A percentile compares a stretch with the other conserved stretches of the same genome.
phyloP scores from a whole-genome alignment of 768 basidiomycete genomes.

The Boletales sp. region DNA sequence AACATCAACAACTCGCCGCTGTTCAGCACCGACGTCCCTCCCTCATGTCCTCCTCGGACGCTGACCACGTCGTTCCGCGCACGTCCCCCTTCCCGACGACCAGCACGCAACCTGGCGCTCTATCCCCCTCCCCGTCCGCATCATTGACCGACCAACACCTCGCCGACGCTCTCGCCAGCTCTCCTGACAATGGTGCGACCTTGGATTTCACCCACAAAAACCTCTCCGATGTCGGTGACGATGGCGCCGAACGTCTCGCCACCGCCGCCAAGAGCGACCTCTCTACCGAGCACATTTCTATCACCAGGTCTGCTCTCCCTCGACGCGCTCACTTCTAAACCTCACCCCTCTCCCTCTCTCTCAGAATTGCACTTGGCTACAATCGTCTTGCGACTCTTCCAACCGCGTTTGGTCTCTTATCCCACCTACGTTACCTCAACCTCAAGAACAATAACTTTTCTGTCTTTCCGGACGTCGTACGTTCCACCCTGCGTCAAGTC shows the following conservation, averaged over 20 bases:
- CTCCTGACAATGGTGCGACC: slow-evolving; percentile 77
- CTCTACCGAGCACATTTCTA: slow-evolving; percentile 45
- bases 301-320: slow-evolving; percentile 53
- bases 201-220: slow-evolving; percentile 80
- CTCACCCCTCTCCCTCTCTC: slow-evolving; percentile 7
- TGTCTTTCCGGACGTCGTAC: slow-evolving; percentile 82
- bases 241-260: slow-evolving; percentile 76
- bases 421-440: slow-evolving; percentile 80
- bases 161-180: slow-evolving; percentile 58
- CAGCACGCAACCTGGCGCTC: slow-evolving; percentile 22
- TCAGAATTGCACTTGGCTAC: slow-evolving; percentile 80
- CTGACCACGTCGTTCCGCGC: slow-evolving; percentile 26
- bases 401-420: slow-evolving; percentile 65
- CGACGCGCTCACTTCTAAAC: slow-evolving; percentile 2
- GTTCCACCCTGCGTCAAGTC: slow-evolving; percentile 27
- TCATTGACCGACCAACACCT: slow-evolving; percentile 58
- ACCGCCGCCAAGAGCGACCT: slow-evolving; percentile 47
- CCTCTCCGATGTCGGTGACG: slow-evolving; percentile 70
- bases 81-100: slow-evolving; percentile 26
- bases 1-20: neutral
- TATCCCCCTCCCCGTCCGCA: slow-evolving; percentile 17
- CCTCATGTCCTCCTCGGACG: slow-evolving; percentile 30
- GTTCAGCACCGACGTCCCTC: slow-evolving; percentile 12
- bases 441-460: slow-evolving; percentile 81
- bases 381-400: slow-evolving; percentile 82